Evolutionary conservation across 108 stramenopile genomes (phyloP), one percentile per base, ranked within the genome.

Genomic region (Stephanodiscus minutulus): DNA sequence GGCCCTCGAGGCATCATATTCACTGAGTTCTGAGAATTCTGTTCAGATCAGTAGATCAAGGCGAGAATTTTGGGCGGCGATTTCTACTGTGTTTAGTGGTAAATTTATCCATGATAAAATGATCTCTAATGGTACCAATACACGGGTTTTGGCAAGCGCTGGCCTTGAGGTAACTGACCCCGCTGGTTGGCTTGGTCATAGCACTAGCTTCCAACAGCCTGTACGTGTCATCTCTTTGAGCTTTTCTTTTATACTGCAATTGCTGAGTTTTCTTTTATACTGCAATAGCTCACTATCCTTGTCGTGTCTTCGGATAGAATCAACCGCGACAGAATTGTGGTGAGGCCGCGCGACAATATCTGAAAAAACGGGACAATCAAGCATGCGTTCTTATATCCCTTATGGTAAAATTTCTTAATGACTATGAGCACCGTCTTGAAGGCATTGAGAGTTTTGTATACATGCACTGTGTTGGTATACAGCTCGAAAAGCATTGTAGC

Each of bases 401-500:
- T 39, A 57, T 79, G 13, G 43, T 79, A 7, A 86, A 87, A 28
- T 64, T 88, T 9, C 70, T 94, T 9, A 82, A 82, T 33, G 85
- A 87, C 5, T 94, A 94, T 64, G 72, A 72, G 27, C 64, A 78
- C 22, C 87, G 89, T 31, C 83, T 94, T 18, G 93, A 94, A 71
- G 81, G 77, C 9, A 75, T 91, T 58, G 93, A 94, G 70, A 84
- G 86, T 31, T 91, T 87, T 77, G 88, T 94, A 1, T 94, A 88
- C 73, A 94, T 94, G 93, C 86, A 91, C 62, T 87, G 89, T 69
- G 93, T 94, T 29, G 93, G 88, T 5, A 88, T 88, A 44, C 86
- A 90, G 57, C 69, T 94, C 25, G 93, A 94, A 65, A 94, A 88
- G 37, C 84, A 90, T 56, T 94, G 85, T 52, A 88, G 79, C 28